Evolutionary conservation across 73 alveolate genomes (phyloP).

Genomic region (Paramecium octaurelia): DNA sequence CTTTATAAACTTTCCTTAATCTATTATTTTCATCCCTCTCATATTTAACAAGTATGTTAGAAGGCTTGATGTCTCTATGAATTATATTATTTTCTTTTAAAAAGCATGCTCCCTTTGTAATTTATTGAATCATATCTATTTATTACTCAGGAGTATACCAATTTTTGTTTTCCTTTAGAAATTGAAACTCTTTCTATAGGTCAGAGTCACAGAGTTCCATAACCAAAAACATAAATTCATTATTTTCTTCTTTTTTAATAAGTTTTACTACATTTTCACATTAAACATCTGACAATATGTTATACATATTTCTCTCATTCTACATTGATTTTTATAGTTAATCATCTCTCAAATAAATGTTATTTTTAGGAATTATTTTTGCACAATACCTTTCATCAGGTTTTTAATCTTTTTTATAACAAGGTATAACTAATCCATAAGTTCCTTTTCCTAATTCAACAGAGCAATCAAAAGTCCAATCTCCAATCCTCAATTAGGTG

Average conservation of each 20-base stretch:
- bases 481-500: neutral
- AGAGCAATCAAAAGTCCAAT: neutral
- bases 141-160: neutral
- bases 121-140: neutral
- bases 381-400: neutral
- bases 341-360: neutral
- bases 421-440: neutral
- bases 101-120: neutral
- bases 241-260: neutral
- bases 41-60: neutral
- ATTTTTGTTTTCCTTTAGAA: no score
- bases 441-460: neutral
- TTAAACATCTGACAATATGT: neutral
- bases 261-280: neutral
- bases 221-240: neutral
- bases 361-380: neutral
- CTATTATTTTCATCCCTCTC: neutral
- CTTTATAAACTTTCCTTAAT: neutral
- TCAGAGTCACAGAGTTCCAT: neutral
- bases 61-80: neutral
- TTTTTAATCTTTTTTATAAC: neutral
- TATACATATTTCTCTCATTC: neutral
- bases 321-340: neutral
- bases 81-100: neutral
- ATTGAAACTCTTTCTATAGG: neutral